Conservation (phyloP, 2,329 filamentous ascomycete species). For the Alternaria novae-zelandiae region DNA sequence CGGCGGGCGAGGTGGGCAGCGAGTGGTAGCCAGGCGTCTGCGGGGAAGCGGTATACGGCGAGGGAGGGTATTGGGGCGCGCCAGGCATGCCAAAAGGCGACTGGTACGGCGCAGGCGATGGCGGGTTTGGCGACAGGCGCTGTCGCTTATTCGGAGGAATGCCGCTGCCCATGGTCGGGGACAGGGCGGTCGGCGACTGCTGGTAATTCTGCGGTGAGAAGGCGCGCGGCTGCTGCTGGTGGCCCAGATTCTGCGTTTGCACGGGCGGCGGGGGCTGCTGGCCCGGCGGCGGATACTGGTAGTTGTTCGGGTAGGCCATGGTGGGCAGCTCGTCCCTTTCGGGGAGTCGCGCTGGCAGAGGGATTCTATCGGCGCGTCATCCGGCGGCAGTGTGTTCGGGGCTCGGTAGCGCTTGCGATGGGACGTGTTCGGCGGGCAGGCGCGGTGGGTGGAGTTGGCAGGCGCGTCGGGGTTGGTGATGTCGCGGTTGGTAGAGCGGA, state of each 20-base stretch:
- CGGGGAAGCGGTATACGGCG: constrained; percentile 48
- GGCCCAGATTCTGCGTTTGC: constrained; percentile 54
- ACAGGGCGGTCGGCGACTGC: constrained; percentile 60
- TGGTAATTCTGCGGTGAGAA: constrained; percentile 46
- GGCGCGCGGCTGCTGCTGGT: constrained; percentile 49
- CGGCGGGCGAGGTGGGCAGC: constrained; percentile 41
- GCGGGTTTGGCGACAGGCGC: constrained; percentile 70
- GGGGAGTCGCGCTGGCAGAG: constrained; percentile 31
- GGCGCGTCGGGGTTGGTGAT: constrained; percentile 24
- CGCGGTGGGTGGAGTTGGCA: constrained; percentile 9
- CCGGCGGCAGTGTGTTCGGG: constrained; percentile 12
- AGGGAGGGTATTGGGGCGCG: constrained; percentile 55
- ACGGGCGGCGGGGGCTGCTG: constrained; percentile 42
- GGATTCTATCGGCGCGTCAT: constrained; percentile 33
- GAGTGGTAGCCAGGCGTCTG: constrained; percentile 35
- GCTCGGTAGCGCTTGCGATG: constrained; percentile 9
- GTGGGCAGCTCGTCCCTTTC: constrained; percentile 34
- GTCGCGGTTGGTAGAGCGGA: constrained; percentile 22
- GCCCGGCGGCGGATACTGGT: constrained; percentile 35
- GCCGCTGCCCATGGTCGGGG: constrained; percentile 51
- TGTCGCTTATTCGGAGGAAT: constrained; percentile 76
- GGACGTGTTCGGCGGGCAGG: constrained; percentile 11
- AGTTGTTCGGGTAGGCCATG: constrained; percentile 43
- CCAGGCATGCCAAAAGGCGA: constrained; percentile 35
- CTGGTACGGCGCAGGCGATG: constrained; percentile 61